Evolutionary conservation across 2,329 filamentous ascomycete species (phyloP), one percentile per base, ranked within the genome.

Genomic region (Coniella vitis): DNA sequence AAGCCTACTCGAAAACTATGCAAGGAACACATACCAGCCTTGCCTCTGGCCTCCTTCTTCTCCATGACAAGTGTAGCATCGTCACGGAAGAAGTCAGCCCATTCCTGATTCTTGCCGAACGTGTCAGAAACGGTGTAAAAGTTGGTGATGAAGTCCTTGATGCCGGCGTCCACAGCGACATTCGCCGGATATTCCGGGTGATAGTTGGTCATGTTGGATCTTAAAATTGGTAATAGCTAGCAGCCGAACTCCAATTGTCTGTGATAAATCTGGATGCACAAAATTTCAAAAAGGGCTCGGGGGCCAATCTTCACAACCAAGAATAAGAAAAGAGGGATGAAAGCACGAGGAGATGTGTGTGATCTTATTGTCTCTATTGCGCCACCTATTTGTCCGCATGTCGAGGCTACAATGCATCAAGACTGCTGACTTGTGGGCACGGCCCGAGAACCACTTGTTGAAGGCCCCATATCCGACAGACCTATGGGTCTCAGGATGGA

Each of bases 61-160:
- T 67, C 71, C 48, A 76, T 69, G 5, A 66, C 58, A 8, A 74
- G 58, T 17, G 55, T 56, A n/a, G 71, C 72, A 41, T 69, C 68
- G 3, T 68, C 56, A 2, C 57, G 58, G 56, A 74, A 76, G 35
- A 60, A 66, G 29, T 60, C 58, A 14, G 70, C 58, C 73, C 73
- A 76, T 37, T 67, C 62, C 48, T 70, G 66, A 41, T 71, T 66
- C 52, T 60, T 58, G n/a, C 63, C 63, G 3, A 59, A 57, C 20
- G 64, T 65, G 54, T 75, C 73, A 20, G 72, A 75, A 12, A 63
- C 56, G 3, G 58, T 61, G 58, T 70, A 76, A 56, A 75, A 76
- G 29, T 60, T 59, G 48, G 64, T 63, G 51, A 74, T 64, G 43
- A 74, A 74, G 4, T 54, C 29, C 48, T 60, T 60, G 31, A 65